Conservation (phyloP, 2,329 filamentous ascomycete species). For the Mycogone perniciosa region DNA sequence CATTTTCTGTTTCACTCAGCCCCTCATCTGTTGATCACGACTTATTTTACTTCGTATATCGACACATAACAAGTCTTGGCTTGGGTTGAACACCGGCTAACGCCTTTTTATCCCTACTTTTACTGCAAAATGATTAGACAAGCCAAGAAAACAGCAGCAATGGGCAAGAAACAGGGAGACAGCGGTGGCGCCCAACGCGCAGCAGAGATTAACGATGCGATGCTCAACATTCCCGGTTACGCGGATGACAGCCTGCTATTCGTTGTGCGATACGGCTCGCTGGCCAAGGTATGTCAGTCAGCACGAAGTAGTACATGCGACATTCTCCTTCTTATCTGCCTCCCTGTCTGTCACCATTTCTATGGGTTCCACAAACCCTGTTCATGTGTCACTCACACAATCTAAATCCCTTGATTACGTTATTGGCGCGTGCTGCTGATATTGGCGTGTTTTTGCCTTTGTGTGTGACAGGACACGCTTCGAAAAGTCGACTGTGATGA, state of each 20-base stretch:
- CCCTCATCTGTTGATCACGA: no score
- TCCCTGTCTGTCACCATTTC: background rate
- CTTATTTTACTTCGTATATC: no score
- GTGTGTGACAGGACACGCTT: constrained; percentile 17
- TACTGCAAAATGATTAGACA: no score
- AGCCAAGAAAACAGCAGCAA: no score
- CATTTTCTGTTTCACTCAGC: no score
- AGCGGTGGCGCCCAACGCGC: constrained; percentile 20
- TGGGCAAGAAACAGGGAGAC: background rate
- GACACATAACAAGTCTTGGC: no score
- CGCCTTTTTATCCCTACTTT: no score
- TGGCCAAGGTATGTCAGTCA: constrained; percentile 18
- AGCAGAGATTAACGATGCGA: constrained; percentile 20
- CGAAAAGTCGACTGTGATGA: constrained; percentile 22
- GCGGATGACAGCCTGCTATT: constrained; percentile 27
- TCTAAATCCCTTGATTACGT: background rate
- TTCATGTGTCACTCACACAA: background rate
- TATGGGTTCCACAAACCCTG: background rate
- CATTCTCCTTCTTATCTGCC: background rate
- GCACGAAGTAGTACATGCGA: background rate
- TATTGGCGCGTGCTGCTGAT: background rate
- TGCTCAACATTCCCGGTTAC: constrained; percentile 23
- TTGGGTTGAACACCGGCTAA: no score
- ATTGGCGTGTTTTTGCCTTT: background rate
- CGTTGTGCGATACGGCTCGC: constrained; percentile 20